Conservation (phyloP, 1,284 basidiomycete genomes). For the Cerioporus squamosus region DNA sequence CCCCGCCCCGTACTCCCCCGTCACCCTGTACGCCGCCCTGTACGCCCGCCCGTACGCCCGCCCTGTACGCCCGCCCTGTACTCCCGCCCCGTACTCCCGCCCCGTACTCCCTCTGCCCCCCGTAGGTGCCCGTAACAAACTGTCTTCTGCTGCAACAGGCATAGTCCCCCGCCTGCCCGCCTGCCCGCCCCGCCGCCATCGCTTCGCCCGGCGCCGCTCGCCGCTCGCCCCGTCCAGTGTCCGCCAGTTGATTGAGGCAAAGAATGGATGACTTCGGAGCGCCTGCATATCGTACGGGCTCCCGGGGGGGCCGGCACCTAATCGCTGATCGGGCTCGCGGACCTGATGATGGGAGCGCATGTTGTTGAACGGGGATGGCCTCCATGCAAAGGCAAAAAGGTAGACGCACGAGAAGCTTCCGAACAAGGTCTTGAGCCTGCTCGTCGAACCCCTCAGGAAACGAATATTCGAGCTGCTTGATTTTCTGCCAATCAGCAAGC, state of each 20-base stretch:
- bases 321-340: slow-evolving; percentile 70
- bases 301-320: slow-evolving; percentile 63
- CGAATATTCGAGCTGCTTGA: slow-evolving; percentile 74
- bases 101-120: no score
- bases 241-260: slow-evolving; percentile 69
- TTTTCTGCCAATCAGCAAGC: slow-evolving; percentile 82
- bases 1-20: no score
- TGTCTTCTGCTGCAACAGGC: no score
- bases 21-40: no score
- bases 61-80: no score
- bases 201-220: no score
- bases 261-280: slow-evolving; percentile 81
- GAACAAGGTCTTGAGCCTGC: slow-evolving; percentile 69
- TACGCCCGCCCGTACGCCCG: no score
- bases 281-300: slow-evolving; percentile 54
- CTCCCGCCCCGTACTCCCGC: no score
- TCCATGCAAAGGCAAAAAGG: slow-evolving; percentile 7
- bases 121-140: no score
- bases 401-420: slow-evolving; percentile 60
- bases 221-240: slow-evolving; percentile 54
- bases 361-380: not conserved
- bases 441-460: slow-evolving; percentile 77
- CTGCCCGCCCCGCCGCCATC: no score
- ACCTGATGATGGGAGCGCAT: slow-evolving; percentile 47
- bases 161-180: no score